A percentile compares a stretch with the other conserved stretches of the same genome.
Evolutionary conservation across 495 filamentous ascomycete genomes (phyloP).

Genomic region (Penicillium psychrofluorescens): DNA sequence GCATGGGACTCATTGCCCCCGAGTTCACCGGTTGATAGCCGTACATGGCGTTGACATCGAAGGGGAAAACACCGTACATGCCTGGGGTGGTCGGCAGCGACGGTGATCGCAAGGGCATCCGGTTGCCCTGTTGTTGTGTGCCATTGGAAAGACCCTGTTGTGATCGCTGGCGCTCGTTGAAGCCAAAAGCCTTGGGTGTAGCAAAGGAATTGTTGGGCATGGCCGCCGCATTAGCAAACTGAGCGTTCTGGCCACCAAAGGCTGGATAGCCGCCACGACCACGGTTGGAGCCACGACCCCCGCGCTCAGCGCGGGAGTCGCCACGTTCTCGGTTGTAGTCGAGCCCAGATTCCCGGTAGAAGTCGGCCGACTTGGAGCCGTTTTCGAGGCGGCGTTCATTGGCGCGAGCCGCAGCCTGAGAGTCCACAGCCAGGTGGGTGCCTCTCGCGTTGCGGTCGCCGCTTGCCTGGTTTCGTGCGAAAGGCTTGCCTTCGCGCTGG

Average conservation of each 20-base stretch:
- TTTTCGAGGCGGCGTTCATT: constrained; percentile 32
- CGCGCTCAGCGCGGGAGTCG: constrained; percentile 41
- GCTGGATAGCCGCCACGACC: constrained; percentile 40
- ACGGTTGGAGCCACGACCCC: constrained; percentile 48
- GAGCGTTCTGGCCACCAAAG: constrained; percentile 33
- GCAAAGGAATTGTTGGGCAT: constrained; percentile 32
- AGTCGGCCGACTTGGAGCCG: constrained; percentile 33
- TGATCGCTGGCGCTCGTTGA: constrained; percentile 35
- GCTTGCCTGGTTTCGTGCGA: constrained; percentile 28
- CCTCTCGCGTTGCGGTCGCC: constrained; percentile 21
- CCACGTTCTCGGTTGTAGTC: constrained; percentile 39
- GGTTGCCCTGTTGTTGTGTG: constrained; percentile 28
- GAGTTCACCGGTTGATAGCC: constrained; percentile 48
- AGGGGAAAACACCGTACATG: constrained; percentile 32
- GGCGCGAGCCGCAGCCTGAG: constrained; percentile 23
- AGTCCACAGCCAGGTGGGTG: constrained; percentile 27
- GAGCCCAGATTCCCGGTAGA: constrained; percentile 25
- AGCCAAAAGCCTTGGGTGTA: constrained; percentile 31
- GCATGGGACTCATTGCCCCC: constrained; percentile 53
- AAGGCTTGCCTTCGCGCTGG: constrained; percentile 28
- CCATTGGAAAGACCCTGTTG: constrained; percentile 29
- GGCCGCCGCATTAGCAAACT: constrained; percentile 39
- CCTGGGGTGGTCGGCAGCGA: constrained; percentile 36
- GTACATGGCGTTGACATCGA: constrained; percentile 39
- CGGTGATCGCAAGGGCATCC: constrained; percentile 41